Percentiles rank a stretch among this genome's conserved stretches.
Evolutionary conservation across 2,329 filamentous ascomycete genomes (phyloP).

Genomic region (Lojkania enalia): DNA sequence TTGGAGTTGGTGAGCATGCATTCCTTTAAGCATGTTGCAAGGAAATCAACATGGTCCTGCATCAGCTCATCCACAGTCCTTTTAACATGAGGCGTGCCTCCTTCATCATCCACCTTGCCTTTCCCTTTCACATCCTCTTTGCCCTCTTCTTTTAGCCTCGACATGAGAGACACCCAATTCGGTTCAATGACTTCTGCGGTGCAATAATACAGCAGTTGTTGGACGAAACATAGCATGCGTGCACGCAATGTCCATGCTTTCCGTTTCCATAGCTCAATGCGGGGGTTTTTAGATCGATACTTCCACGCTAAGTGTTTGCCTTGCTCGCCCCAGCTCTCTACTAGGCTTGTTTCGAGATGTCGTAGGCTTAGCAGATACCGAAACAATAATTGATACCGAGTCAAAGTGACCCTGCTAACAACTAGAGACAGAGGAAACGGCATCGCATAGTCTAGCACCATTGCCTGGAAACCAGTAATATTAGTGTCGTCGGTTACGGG

Average conservation of each 20-base stretch:
- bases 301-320: constrained; percentile 80
- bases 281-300: constrained; percentile 71
- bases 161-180: constrained; percentile 94
- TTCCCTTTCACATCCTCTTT: constrained; percentile 53
- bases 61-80: constrained; percentile 95
- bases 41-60: constrained; percentile 98
- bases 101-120: constrained; percentile 35
- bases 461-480: constrained; percentile 85
- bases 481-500: constrained; percentile 75
- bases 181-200: constrained; percentile 97
- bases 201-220: constrained; percentile 95
- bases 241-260: constrained; percentile 88
- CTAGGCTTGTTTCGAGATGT: constrained; percentile 84
- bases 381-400: constrained; percentile 94
- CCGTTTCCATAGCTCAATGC: constrained; percentile 89
- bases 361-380: constrained; percentile 88
- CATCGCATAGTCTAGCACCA: constrained; percentile 92
- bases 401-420: constrained; percentile 94
- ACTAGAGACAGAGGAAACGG: constrained; percentile 95
- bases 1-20: constrained; percentile 99
- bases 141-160: constrained; percentile 67
- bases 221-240: constrained; percentile 95
- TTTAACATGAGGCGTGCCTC: constrained; percentile 54
- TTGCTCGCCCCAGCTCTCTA: constrained; percentile 87
- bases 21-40: constrained; percentile 97